These are phyloP conservation scores for Cenchrus americanus DNA, from an alignment of 176 grass and related monocot species.

Conservation along the genomic window DNA sequence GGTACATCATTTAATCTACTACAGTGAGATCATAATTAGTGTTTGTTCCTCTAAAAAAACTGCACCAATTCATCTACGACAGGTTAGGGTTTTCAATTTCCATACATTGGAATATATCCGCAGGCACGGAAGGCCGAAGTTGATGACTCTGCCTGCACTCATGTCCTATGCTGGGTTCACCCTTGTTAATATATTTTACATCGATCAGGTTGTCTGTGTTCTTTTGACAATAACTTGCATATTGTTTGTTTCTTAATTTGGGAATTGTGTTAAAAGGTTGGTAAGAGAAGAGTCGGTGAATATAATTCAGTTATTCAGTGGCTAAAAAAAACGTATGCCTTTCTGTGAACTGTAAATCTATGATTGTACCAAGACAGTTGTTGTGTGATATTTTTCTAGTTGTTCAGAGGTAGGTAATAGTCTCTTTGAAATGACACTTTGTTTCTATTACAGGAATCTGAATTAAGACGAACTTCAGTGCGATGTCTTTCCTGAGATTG, in stretches of 20 bases:
- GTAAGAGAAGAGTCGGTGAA: not conserved
- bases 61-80: too few species aligned
- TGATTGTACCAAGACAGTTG: not conserved
- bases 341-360: too few species aligned
- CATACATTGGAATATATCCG: too few species aligned
- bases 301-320: not conserved
- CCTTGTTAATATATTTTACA: not conserved
- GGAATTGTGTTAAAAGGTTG: not conserved
- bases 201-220: not conserved
- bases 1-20: too few species aligned
- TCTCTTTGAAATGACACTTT: not conserved
- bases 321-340: not conserved
- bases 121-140: too few species aligned
- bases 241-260: not conserved
- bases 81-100: too few species aligned
- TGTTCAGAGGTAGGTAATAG: not conserved
- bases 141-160: not conserved
- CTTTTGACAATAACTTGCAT: not conserved
- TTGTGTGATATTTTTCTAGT: not conserved
- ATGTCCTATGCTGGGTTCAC: too few species aligned
- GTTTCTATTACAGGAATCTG: constrained; percentile 12
- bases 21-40: too few species aligned
- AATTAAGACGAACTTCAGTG: not conserved
- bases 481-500: constrained; percentile 55
- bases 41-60: too few species aligned